Conservation (phyloP, 106 monocot genomes). For the Dendrobium chrysotoxum region DNA sequence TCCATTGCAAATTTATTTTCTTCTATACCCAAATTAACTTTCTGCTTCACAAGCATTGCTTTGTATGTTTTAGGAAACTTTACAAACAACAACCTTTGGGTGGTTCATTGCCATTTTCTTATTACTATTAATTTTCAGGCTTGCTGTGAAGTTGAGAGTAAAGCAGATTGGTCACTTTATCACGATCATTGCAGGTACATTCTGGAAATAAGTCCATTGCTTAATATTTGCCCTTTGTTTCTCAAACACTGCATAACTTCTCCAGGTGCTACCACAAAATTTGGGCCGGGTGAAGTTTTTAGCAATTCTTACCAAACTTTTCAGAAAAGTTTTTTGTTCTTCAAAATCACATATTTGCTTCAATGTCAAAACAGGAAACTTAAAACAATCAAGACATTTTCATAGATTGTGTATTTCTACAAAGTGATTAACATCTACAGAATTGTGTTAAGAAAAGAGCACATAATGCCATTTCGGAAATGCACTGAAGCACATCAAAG, state of each 20-base stretch:
- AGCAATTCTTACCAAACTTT: background rate
- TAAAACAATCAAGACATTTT: background rate
- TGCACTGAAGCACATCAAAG: background rate
- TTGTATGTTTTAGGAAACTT: no score
- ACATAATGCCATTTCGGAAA: background rate
- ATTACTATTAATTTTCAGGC: conserved; percentile 25
- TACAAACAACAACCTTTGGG: background rate
- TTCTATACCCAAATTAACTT: no score
- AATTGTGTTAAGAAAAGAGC: background rate
- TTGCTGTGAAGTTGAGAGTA: conserved; percentile 50
- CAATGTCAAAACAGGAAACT: background rate
- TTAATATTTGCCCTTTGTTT: background rate
- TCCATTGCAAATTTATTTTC: no score
- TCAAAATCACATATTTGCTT: background rate
- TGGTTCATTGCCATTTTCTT: background rate
- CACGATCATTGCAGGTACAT: conserved; percentile 64
- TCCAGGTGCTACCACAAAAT: background rate
- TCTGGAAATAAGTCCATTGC: background rate
- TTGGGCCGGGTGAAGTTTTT: background rate
- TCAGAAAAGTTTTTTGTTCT: background rate
- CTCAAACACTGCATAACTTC: background rate
- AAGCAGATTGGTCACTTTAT: conserved; percentile 54
- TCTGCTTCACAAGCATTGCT: no score
- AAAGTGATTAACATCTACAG: background rate
- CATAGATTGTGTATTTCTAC: no score